Evolutionary conservation across 148 eudicot species (phyloP).

Genomic region (Amaranthus hypochondriacus): DNA sequence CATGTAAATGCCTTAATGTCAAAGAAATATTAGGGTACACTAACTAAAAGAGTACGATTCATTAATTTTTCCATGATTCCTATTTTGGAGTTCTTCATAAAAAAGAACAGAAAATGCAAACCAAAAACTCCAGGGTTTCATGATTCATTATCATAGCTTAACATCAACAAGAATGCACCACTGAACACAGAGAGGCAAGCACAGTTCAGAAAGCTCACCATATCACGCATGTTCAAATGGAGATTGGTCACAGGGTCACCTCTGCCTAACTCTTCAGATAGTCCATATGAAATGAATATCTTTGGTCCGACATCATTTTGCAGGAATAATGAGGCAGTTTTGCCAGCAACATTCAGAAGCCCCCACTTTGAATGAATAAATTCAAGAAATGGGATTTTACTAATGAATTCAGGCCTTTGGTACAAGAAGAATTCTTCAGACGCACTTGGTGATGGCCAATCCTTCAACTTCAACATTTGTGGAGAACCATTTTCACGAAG

Average conservation of each 20-base stretch:
- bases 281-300: conserved; percentile 75
- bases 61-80: too few species aligned
- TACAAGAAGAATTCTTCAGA: conserved; percentile 86
- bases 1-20: neutral
- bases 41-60: neutral
- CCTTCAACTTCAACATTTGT: conserved; percentile 78
- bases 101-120: neutral
- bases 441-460: conserved; percentile 97
- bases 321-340: conserved; percentile 92
- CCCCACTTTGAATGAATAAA: conserved; percentile 97
- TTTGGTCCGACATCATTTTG: conserved; percentile 95
- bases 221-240: conserved; percentile 83
- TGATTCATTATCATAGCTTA: neutral
- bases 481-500: conserved; percentile 55
- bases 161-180: neutral
- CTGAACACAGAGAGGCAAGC: neutral
- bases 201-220: conserved; percentile 46
- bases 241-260: conserved; percentile 77
- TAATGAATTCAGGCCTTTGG: conserved; percentile 94
- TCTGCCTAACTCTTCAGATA: conserved; percentile 53
- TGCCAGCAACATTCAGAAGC: conserved; percentile 93
- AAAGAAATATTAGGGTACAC: neutral
- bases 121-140: neutral
- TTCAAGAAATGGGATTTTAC: conserved; percentile 81
- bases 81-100: neutral